phyloP scores from a whole-genome alignment of 148 eudicot species.

The Fallopia convolvulus region DNA sequence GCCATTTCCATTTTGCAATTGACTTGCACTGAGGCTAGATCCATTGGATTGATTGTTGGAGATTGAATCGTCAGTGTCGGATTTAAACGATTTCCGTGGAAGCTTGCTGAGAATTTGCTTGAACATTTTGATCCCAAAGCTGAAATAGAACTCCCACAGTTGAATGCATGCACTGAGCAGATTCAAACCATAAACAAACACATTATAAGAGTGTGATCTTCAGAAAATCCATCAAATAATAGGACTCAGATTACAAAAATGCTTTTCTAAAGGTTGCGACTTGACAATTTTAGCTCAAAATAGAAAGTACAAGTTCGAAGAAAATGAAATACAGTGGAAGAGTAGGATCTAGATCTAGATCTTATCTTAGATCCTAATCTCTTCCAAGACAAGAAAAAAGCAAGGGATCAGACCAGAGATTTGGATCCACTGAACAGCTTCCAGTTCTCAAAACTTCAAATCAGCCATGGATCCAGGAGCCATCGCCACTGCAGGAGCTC shows the following conservation, averaged over 20 bases:
- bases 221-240: slow-evolving; percentile 17
- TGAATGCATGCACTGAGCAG: slow-evolving; percentile 4
- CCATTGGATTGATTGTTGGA: slow-evolving; percentile 18
- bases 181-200: slow-evolving; percentile 11
- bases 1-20: slow-evolving; percentile 26
- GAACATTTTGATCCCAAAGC: slow-evolving; percentile 39
- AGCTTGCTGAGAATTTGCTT: slow-evolving; percentile 72
- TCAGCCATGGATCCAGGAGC: not conserved
- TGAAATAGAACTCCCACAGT: not conserved
- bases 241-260: not conserved
- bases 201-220: slow-evolving; percentile 4
- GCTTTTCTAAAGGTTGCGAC: not conserved
- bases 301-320: not conserved
- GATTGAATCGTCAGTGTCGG: slow-evolving; percentile 27
- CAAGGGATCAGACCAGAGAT: slow-evolving; percentile 1
- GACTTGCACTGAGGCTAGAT: slow-evolving; percentile 19
- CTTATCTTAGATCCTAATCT: not conserved
- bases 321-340: not conserved
- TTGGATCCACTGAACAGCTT: not conserved
- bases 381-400: not conserved
- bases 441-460: not conserved
- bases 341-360: not conserved
- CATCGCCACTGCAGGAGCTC: not conserved
- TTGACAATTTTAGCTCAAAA: not conserved
- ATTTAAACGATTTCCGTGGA: slow-evolving; percentile 61